A percentile compares a stretch with the other conserved stretches of the same genome.
phyloP scores from a whole-genome alignment of 352 stramenopile species.

The Phytophthora melonis region DNA sequence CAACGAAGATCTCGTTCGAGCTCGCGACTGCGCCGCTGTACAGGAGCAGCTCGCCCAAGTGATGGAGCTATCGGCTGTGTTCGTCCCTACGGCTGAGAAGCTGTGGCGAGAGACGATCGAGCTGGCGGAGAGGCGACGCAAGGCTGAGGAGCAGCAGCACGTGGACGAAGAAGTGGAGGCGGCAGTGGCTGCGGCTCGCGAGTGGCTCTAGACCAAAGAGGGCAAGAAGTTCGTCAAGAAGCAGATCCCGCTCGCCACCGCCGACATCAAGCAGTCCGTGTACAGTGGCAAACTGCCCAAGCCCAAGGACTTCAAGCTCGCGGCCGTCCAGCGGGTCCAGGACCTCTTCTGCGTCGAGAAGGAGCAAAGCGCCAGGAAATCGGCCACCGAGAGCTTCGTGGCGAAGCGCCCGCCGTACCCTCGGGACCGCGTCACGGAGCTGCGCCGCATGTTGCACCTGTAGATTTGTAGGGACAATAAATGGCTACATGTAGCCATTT shows the following conservation, averaged over 20 bases:
- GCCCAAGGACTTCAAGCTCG: slow-evolving; percentile 66
- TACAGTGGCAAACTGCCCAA: slow-evolving; percentile 59
- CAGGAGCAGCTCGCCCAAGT: slow-evolving; percentile 45
- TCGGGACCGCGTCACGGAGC: slow-evolving; percentile 32
- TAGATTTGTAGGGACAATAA: neutral
- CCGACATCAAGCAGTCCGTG: slow-evolving; percentile 63
- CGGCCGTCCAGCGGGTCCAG: slow-evolving; percentile 41
- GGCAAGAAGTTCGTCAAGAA: slow-evolving; percentile 73
- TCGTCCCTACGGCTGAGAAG: slow-evolving; percentile 41
- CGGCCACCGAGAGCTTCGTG: slow-evolving; percentile 42
- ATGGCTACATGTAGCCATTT: slow-evolving; percentile 16
- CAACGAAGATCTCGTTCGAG: slow-evolving; percentile 34
- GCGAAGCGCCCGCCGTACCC: slow-evolving; percentile 41
- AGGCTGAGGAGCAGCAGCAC: slow-evolving; percentile 46
- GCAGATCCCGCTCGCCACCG: slow-evolving; percentile 45
- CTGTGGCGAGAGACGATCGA: slow-evolving; percentile 49
- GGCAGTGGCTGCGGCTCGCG: slow-evolving; percentile 11
- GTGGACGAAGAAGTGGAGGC: slow-evolving; percentile 41
- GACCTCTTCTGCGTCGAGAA: slow-evolving; percentile 56
- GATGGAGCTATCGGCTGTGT: slow-evolving; percentile 36
- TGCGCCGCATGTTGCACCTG: slow-evolving; percentile 29
- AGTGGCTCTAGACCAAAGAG: slow-evolving; percentile 76
- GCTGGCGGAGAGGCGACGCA: slow-evolving; percentile 47
- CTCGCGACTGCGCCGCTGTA: slow-evolving; percentile 9
- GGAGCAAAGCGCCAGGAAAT: slow-evolving; percentile 44